These are phyloP conservation scores for Cryptosporidium canis DNA, from an alignment of 169 alveolate species.

Conservation along the genomic window DNA sequence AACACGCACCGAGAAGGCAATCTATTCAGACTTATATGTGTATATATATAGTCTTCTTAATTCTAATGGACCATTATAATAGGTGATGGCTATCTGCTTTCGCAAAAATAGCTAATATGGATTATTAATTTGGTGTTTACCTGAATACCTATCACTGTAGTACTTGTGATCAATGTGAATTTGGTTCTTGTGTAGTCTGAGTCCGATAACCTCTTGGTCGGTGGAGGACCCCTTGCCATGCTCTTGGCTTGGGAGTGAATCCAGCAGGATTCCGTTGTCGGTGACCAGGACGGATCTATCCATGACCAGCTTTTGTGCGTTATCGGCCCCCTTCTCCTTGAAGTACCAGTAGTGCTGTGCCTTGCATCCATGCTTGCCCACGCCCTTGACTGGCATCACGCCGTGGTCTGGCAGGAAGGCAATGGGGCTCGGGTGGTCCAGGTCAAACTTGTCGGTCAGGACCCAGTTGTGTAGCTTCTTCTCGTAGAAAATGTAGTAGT, in stretches of 20 bases:
- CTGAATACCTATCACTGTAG: slow-evolving; percentile 14
- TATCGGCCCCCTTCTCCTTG: slow-evolving; percentile 18
- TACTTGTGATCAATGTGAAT: slow-evolving; percentile 52
- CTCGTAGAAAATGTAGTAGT: slow-evolving; percentile 53
- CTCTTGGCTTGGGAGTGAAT: slow-evolving; percentile 4
- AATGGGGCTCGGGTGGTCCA: slow-evolving; percentile 42
- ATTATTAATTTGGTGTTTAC: slow-evolving; percentile 16
- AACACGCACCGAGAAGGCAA: background rate
- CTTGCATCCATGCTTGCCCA: slow-evolving; percentile 67
- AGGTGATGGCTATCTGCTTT: background rate
- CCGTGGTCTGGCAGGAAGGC: slow-evolving; percentile 72
- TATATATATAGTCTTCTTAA: background rate
- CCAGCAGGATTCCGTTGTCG: slow-evolving; percentile 48
- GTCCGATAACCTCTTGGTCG: slow-evolving; percentile 32
- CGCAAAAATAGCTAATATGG: slow-evolving; percentile 24
- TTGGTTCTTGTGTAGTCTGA: slow-evolving; percentile 58
- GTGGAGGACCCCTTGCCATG: background rate
- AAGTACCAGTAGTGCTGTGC: slow-evolving; percentile 71
- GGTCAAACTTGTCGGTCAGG: slow-evolving; percentile 52
- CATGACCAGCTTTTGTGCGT: slow-evolving; percentile 47
- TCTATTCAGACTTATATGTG: background rate
- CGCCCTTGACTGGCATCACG: slow-evolving; percentile 73
- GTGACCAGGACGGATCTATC: slow-evolving; percentile 70
- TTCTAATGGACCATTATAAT: background rate
- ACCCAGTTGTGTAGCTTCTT: slow-evolving; percentile 69